Percentiles rank a stretch among this genome's conserved stretches.
phyloP scores from a whole-genome alignment of 257 asterid genomes.

The Ophiorrhiza pumila region DNA sequence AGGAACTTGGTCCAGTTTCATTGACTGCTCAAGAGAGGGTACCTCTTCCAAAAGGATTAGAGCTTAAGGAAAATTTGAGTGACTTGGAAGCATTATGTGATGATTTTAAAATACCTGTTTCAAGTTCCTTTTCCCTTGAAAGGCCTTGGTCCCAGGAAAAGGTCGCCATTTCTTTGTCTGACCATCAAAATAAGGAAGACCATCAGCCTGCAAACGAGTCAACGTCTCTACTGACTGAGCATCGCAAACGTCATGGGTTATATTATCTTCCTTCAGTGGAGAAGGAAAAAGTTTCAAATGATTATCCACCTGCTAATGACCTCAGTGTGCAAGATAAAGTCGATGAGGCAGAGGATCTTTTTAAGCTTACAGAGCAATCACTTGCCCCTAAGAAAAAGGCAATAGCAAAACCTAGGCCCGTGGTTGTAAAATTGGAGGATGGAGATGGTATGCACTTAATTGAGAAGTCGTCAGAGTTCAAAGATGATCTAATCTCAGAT shows the following conservation, averaged over 20 bases:
- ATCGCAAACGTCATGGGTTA: slow-evolving; percentile 80
- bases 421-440: slow-evolving; percentile 83
- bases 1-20: slow-evolving; percentile 90
- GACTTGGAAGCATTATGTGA: slow-evolving; percentile 71
- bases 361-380: slow-evolving; percentile 73
- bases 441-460: slow-evolving; percentile 40
- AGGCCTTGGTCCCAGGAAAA: slow-evolving; percentile 35
- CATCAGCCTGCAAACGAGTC: slow-evolving; percentile 51
- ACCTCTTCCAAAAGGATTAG: slow-evolving; percentile 67
- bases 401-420: slow-evolving; percentile 71
- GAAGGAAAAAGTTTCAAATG: slow-evolving; percentile 39
- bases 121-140: slow-evolving; percentile 64
- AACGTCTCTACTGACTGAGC: slow-evolving; percentile 74
- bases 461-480: slow-evolving; percentile 34
- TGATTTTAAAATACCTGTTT: slow-evolving; percentile 46
- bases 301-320: slow-evolving; percentile 77
- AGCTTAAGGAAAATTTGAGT: slow-evolving; percentile 61
- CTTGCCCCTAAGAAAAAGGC: slow-evolving; percentile 51
- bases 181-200: slow-evolving; percentile 49
- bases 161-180: slow-evolving; percentile 28
- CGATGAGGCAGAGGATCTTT: slow-evolving; percentile 51
- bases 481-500: slow-evolving; percentile 66
- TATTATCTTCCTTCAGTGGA: slow-evolving; percentile 72
- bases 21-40: slow-evolving; percentile 75
- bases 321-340: slow-evolving; percentile 38